A percentile compares a stretch with the other conserved stretches of the same genome.
phyloP scores from a whole-genome alignment of 768 basidiomycete genomes.

The Pulveroboletus frians region DNA sequence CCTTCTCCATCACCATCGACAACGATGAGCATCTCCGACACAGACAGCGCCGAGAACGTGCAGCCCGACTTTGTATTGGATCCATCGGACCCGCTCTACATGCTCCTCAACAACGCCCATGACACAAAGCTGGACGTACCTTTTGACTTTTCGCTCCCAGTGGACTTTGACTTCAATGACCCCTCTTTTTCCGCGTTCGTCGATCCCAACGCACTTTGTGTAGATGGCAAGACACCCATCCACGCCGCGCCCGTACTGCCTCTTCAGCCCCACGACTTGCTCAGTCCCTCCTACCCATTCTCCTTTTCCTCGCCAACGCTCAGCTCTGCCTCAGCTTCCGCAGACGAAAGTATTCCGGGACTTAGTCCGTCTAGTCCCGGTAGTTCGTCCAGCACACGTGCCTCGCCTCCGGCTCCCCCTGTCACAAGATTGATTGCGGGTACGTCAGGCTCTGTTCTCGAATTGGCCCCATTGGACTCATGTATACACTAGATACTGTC shows the following conservation, averaged over 20 bases:
- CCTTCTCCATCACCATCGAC: background rate
- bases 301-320: slow-evolving; percentile 36
- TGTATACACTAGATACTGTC: slow-evolving; percentile 22
- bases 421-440: slow-evolving; percentile 21
- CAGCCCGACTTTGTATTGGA: slow-evolving; percentile 44
- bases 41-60: slow-evolving; percentile 11
- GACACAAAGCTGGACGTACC: slow-evolving; percentile 32
- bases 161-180: slow-evolving; percentile 62
- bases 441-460: slow-evolving; percentile 1
- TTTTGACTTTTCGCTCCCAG: slow-evolving; percentile 38
- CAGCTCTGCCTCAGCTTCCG: slow-evolving; percentile 30
- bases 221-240: slow-evolving; percentile 26
- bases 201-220: slow-evolving; percentile 60
- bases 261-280: slow-evolving; percentile 27
- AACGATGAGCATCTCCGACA: slow-evolving; percentile 17
- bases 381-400: slow-evolving; percentile 27
- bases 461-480: background rate
- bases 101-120: slow-evolving; percentile 47
- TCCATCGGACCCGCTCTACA: slow-evolving; percentile 53
- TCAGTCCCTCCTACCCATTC: slow-evolving; percentile 35
- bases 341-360: slow-evolving; percentile 25
- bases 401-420: slow-evolving; percentile 28
- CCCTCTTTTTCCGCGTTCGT: slow-evolving; percentile 43
- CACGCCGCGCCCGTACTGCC: slow-evolving; percentile 15
- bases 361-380: slow-evolving; percentile 24